Evolutionary conservation across 441 rosid genomes (phyloP).

Genomic region (Erodium trifolium): DNA sequence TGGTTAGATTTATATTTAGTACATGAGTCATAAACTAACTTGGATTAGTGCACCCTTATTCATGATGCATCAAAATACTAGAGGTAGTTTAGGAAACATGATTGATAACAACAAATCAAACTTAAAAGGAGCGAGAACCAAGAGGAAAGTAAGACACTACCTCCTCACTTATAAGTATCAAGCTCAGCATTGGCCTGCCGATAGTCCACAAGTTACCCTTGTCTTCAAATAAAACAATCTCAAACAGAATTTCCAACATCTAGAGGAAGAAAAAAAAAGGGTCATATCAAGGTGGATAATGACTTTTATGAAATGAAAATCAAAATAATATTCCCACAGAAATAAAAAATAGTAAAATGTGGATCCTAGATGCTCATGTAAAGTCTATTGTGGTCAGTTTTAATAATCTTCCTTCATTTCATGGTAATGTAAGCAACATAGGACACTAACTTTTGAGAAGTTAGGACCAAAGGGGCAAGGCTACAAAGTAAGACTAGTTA

Average conservation of each 20-base stretch:
- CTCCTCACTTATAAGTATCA: constrained; percentile 86
- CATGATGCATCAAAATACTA: background rate
- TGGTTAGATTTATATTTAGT: background rate
- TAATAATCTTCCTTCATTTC: background rate
- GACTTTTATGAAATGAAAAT: no score
- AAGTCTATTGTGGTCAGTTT: background rate
- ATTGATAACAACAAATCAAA: background rate
- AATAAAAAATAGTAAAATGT: background rate
- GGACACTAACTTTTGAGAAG: background rate
- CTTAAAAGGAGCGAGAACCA: background rate
- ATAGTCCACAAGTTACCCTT: constrained; percentile 98
- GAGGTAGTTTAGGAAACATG: background rate
- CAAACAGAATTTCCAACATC: constrained; percentile 90
- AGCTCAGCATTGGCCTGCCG: constrained; percentile 94
- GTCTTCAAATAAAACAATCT: constrained; percentile 91
- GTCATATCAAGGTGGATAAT: background rate
- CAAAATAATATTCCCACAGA: no score
- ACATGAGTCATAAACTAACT: background rate
- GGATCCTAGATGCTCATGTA: background rate
- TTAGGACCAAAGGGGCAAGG: background rate
- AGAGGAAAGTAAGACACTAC: constrained; percentile 26
- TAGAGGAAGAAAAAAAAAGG: constrained; percentile 26
- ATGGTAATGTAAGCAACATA: background rate
- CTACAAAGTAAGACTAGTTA: background rate
- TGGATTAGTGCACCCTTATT: background rate